Conservation (phyloP, 1,284 basidiomycete genomes). For the Agaricales sp. region DNA sequence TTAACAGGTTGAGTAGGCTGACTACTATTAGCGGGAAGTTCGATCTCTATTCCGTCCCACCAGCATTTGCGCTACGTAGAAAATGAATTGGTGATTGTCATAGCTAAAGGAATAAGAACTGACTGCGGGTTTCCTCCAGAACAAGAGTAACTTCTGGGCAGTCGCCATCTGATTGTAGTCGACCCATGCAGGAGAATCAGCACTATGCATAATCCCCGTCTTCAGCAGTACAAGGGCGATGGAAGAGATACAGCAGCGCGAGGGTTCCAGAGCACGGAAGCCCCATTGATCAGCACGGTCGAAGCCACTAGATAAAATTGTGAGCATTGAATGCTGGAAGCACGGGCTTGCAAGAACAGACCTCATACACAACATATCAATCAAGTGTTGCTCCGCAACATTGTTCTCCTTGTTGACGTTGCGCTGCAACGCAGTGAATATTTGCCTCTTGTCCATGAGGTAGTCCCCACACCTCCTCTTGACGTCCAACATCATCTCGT, state of each 20-base stretch:
- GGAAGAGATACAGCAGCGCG: conserved; percentile 93
- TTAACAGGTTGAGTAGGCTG: conserved; percentile 57
- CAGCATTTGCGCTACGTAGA: conserved; percentile 85
- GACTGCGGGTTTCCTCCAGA: conserved; percentile 98
- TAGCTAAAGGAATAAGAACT: conserved; percentile 19
- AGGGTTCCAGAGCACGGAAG: conserved; percentile 90
- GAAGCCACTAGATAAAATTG: conserved; percentile 63
- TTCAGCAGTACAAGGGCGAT: conserved; percentile 97
- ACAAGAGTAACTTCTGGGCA: conserved; percentile 93
- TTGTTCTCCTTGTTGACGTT: conserved; percentile 99
- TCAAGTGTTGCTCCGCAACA: conserved; percentile 96
- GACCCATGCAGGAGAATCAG: conserved; percentile 63
- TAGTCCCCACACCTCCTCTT: conserved; percentile 83
- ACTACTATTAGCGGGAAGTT: conserved; percentile 47
- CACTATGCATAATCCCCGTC: conserved; percentile 84
- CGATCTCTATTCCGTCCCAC: conserved; percentile 97
- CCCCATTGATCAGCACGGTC: conserved; percentile 96
- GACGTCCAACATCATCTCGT: conserved; percentile 62
- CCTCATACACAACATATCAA: conserved; percentile 99
- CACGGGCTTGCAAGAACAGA: conserved; percentile 29
- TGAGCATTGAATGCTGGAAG: conserved; percentile 7
- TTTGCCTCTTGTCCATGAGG: conserved; percentile 82
- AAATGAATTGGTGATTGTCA: conserved; percentile 6
- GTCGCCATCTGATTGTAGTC: conserved; percentile 94
- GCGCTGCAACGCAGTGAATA: conserved; percentile 95